These are phyloP conservation scores for Aspergillus fijiensis DNA, from an alignment of 2,329 filamentous ascomycete species.

Conservation along the genomic window DNA sequence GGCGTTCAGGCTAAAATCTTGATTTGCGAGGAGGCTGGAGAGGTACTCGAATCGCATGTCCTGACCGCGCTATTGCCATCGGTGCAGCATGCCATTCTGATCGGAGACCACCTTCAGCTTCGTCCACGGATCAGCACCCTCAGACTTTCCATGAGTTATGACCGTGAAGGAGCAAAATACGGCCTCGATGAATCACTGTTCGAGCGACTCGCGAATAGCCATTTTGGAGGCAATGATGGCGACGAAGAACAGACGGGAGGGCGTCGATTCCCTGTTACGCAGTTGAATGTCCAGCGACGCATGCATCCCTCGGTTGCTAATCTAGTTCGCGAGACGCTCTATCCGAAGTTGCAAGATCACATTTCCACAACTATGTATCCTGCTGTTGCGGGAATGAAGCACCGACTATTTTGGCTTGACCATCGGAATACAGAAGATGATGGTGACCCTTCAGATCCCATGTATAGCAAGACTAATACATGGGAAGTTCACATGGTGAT, in stretches of 20 bases:
- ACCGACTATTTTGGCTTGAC: constrained; percentile 25
- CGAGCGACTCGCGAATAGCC: constrained; percentile 3
- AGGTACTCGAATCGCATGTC: constrained; percentile 12
- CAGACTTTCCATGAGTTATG: constrained; percentile 2
- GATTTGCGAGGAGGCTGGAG: constrained; percentile 14
- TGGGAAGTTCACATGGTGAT: constrained; percentile 24
- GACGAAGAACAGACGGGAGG: neutral
- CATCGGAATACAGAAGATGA: constrained; percentile 16
- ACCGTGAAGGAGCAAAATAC: neutral
- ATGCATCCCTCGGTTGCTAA: constrained; percentile 9
- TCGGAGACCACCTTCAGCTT: constrained; percentile 14
- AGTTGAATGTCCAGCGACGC: constrained; percentile 8
- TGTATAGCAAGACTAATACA: constrained; percentile 18
- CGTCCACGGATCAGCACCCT: constrained; percentile 8
- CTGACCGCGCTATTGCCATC: constrained; percentile 10
- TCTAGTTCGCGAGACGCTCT: constrained; percentile 7
- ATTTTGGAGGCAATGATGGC: neutral
- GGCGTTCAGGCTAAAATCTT: constrained; percentile 4
- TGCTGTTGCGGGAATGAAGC: constrained; percentile 4
- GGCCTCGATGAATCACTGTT: constrained; percentile 11
- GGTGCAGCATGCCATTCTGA: constrained; percentile 11
- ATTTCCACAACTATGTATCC: neutral
- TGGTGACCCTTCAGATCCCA: constrained; percentile 6
- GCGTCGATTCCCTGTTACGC: constrained; percentile 5
- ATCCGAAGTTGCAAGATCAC: constrained; percentile 9